Evolutionary conservation across 108 stramenopile species (phyloP).

Genomic region (Stephanodiscus minutulus): DNA sequence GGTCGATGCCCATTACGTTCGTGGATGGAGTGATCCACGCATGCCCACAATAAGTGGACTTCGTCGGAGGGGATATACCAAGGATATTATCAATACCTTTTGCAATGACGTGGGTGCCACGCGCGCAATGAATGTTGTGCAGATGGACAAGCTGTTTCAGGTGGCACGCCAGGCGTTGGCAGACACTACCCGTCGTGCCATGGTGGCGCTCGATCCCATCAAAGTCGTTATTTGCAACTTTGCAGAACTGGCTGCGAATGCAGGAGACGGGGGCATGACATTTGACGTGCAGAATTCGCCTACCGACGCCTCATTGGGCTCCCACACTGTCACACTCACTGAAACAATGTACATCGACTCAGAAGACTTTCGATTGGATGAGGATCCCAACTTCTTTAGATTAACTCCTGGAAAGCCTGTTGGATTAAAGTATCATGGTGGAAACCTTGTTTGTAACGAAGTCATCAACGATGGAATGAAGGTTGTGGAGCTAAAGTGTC

Average conservation of each 20-base stretch:
- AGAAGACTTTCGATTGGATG: slow-evolving; percentile 86
- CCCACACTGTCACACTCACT: slow-evolving; percentile 83
- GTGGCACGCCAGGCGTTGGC: slow-evolving; percentile 65
- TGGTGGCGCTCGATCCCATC: slow-evolving; percentile 92
- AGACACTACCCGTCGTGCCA: slow-evolving; percentile 79
- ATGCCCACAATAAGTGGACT: slow-evolving; percentile 97
- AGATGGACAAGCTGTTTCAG: slow-evolving; percentile 81
- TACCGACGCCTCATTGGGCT: slow-evolving; percentile 78
- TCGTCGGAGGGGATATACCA: slow-evolving; percentile 94
- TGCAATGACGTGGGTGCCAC: slow-evolving; percentile 97
- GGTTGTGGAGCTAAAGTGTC: slow-evolving; percentile 64
- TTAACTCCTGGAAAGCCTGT: slow-evolving; percentile 94
- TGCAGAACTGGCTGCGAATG: slow-evolving; percentile 52
- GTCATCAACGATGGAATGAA: slow-evolving; percentile 57
- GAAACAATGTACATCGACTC: slow-evolving; percentile 86
- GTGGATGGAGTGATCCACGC: slow-evolving; percentile 98
- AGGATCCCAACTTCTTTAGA: slow-evolving; percentile 87
- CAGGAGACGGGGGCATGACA: slow-evolving; percentile 47
- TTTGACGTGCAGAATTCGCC: slow-evolving; percentile 87
- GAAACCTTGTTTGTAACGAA: slow-evolving; percentile 76
- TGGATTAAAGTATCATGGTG: slow-evolving; percentile 90
- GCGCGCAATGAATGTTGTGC: slow-evolving; percentile 89
- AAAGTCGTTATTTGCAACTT: slow-evolving; percentile 82
- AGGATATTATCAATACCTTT: slow-evolving; percentile 92
- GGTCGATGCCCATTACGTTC: slow-evolving; percentile 72